Conservation (phyloP, 1,284 basidiomycete genomes). For the Caloboletus firmus region DNA sequence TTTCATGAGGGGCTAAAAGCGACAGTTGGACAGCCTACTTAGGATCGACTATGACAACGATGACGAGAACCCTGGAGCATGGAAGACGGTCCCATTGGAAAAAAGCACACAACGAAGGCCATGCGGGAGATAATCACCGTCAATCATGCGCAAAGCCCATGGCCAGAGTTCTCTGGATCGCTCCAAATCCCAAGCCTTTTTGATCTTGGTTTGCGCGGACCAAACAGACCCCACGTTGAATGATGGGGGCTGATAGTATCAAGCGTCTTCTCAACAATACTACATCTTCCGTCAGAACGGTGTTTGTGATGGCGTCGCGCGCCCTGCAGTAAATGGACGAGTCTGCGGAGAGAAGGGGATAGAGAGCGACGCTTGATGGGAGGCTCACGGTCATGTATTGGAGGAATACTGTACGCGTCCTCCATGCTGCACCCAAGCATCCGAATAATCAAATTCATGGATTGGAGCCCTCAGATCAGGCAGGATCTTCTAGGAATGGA, state of each 20-base stretch:
- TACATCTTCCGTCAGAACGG: not conserved
- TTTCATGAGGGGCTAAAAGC: slow-evolving; percentile 5
- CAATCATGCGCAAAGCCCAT: slow-evolving; percentile 16
- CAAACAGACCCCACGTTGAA: slow-evolving; percentile 2
- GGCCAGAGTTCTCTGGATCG: not conserved
- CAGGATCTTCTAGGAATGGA: slow-evolving; percentile 12
- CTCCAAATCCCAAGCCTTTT: not conserved
- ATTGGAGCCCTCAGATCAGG: not conserved
- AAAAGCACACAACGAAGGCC: slow-evolving; percentile 5
- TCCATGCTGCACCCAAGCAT: slow-evolving; percentile 7
- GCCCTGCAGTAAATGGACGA: not conserved
- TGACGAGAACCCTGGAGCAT: slow-evolving; percentile 12
- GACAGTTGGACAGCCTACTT: slow-evolving; percentile 5
- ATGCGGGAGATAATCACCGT: slow-evolving; percentile 29
- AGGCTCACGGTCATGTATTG: slow-evolving; percentile 20
- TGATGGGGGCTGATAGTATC: not conserved
- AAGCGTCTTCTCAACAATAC: slow-evolving; percentile 1
- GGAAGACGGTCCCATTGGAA: not conserved
- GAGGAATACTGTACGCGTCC: not conserved
- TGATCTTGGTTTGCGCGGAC: slow-evolving; percentile 1
- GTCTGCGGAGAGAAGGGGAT: not conserved
- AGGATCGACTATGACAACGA: slow-evolving; percentile 5
- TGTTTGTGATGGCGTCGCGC: not conserved
- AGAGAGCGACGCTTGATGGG: not conserved
- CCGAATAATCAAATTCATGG: slow-evolving; percentile 19